Percentiles rank a stretch among this genome's conserved stretches.
Conservation (phyloP, 768 basidiomycete genomes). For the Boletus rubropictus region DNA sequence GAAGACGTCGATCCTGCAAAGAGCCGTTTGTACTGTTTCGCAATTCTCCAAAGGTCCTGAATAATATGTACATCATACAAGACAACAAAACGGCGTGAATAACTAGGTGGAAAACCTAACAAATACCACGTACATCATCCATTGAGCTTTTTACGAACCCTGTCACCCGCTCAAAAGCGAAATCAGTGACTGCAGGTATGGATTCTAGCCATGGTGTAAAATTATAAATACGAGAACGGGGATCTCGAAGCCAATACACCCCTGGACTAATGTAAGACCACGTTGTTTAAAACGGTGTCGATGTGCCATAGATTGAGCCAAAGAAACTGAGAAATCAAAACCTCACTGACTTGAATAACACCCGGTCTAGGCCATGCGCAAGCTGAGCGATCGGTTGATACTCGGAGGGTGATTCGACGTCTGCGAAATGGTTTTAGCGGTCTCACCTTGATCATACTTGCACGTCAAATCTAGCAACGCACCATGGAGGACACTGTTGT, state of each 20-base stretch:
- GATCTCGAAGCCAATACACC: slow-evolving; percentile 85
- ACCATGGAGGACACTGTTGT: slow-evolving; percentile 18
- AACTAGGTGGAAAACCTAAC: not conserved
- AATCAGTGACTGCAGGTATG: slow-evolving; percentile 74
- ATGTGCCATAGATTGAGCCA: not conserved
- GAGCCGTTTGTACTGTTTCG: slow-evolving; percentile 47
- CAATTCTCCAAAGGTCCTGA: slow-evolving; percentile 63
- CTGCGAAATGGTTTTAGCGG: slow-evolving; percentile 24
- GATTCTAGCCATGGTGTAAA: slow-evolving; percentile 66
- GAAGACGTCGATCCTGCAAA: slow-evolving; percentile 92
- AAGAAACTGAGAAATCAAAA: not conserved
- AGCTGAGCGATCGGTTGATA: slow-evolving; percentile 58
- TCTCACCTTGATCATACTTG: not conserved
- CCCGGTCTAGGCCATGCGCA: slow-evolving; percentile 60
- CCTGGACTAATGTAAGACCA: slow-evolving; percentile 53
- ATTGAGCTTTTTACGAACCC: slow-evolving; percentile 74
- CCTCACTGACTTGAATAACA: slow-evolving; percentile 64
- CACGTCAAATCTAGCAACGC: not conserved
- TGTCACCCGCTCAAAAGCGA: slow-evolving; percentile 74
- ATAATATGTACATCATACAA: not conserved
- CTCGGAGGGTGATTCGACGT: slow-evolving; percentile 37
- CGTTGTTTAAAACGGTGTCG: not conserved
- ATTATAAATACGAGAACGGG: slow-evolving; percentile 80
- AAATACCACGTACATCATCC: slow-evolving; percentile 49
- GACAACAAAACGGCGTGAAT: not conserved